Evolutionary conservation across 805 yeast species (phyloP).

Genomic region (Kodamaea jinghongensis): DNA sequence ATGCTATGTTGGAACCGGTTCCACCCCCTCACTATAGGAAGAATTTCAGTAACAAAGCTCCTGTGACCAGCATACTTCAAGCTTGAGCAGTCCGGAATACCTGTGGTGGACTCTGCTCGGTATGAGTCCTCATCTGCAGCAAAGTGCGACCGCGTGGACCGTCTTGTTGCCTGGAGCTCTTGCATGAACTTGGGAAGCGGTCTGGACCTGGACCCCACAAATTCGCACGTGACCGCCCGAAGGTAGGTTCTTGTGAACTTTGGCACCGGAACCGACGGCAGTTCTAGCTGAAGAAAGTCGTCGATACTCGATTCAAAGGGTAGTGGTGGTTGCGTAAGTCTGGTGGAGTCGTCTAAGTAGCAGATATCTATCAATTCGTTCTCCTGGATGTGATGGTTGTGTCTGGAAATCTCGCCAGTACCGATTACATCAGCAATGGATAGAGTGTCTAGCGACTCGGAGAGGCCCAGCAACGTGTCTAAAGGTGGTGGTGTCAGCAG

Average conservation of each 20-base stretch:
- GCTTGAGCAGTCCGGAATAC: slow-evolving; percentile 36
- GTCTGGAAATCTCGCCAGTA: slow-evolving; percentile 22
- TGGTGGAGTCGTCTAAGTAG: slow-evolving; percentile 30
- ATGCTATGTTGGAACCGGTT: slow-evolving; percentile 28
- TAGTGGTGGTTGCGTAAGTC: slow-evolving; percentile 25
- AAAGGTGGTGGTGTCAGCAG: no score
- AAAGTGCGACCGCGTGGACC: slow-evolving; percentile 19
- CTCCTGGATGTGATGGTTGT: slow-evolving; percentile 22
- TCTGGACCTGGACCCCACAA: slow-evolving; percentile 35
- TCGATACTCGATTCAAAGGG: slow-evolving; percentile 42
- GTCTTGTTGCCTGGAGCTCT: slow-evolving; percentile 18
- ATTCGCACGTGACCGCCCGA: slow-evolving; percentile 14
- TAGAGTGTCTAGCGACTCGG: slow-evolving; percentile 19
- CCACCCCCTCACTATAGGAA: slow-evolving; percentile 36
- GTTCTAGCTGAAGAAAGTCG: background rate
- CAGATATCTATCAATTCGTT: slow-evolving; percentile 38
- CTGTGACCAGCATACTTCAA: slow-evolving; percentile 21
- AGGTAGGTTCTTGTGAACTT: slow-evolving; percentile 11
- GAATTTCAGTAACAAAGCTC: slow-evolving; percentile 30
- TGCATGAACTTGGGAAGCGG: slow-evolving; percentile 29
- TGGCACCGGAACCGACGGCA: background rate
- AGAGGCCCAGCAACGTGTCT: slow-evolving; percentile 3
- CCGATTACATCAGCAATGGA: slow-evolving; percentile 32
- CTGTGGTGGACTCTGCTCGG: slow-evolving; percentile 12
- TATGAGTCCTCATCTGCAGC: slow-evolving; percentile 1